These are phyloP conservation scores for Kregervanrija fluxuum DNA, from an alignment of 805 yeast genomes.

Conservation along the genomic window DNA sequence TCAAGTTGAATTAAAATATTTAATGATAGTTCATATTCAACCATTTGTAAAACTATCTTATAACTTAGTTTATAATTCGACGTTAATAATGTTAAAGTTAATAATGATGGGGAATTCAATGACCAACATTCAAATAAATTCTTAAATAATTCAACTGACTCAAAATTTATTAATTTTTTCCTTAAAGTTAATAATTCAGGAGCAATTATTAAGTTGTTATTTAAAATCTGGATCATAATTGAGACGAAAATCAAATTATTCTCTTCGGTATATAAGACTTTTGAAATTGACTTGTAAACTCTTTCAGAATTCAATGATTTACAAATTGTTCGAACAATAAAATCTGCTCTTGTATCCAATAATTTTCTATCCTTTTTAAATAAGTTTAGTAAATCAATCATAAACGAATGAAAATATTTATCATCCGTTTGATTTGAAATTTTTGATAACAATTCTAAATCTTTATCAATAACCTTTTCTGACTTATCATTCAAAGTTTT, in stretches of 20 bases:
- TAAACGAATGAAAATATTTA: conserved; percentile 66
- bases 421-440: conserved; percentile 68
- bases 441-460: conserved; percentile 63
- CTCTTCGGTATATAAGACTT: conserved; percentile 47
- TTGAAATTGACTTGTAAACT: conserved; percentile 73
- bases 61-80: conserved; percentile 86
- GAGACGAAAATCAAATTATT: conserved; percentile 64
- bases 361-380: conserved; percentile 65
- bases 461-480: conserved; percentile 70
- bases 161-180: conserved; percentile 40
- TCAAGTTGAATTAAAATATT: conserved; percentile 81
- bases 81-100: conserved; percentile 77
- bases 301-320: conserved; percentile 74
- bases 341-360: conserved; percentile 68
- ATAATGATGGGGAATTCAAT: conserved; percentile 79
- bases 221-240: conserved; percentile 78
- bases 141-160: conserved; percentile 44
- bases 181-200: conserved; percentile 72
- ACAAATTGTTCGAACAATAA: conserved; percentile 79
- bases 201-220: conserved; percentile 78
- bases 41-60: conserved; percentile 70
- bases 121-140: conserved; percentile 86
- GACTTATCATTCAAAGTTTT: conserved; percentile 65
- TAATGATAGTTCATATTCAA: conserved; percentile 74
- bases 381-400: conserved; percentile 59